Base-by-base conservation (phyloP, 805 yeast species). In the Candida hungchunana region DNA sequence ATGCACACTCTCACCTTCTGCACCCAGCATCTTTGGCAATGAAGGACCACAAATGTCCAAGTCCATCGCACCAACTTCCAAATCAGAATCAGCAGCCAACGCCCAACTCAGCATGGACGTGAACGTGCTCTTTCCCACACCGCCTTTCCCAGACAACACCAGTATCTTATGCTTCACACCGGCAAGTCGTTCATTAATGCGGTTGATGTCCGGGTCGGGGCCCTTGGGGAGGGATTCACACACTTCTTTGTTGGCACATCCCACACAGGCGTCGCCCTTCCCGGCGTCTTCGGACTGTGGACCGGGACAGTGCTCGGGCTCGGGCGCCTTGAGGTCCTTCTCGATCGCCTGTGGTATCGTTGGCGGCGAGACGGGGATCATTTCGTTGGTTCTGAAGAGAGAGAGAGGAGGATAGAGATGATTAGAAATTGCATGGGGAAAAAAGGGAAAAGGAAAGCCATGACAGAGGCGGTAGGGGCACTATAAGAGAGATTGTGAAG, bases 241-340 rank as follows among this genome's bases (percentile, higher is more conserved):
- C 5, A 90, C 83, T 29, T 71, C 77, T 60, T 93, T 88, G 62
- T 93, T 93, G 12, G 97, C 94, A 64, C 99, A 93, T 9, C 97
- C 96, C 7, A 66, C 72, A 56, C 99, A 93, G 10, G 97, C 95
- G 54, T 86, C 96, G 3, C 86, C 89, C 50, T 82, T 77, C 7
- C 99, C 99, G 2, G 99, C 98, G 35, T 64, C 62, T 48, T 88
- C 97, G 3, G 95, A 82, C 55, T 90, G 96, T 2, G 97, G 95
- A 1, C 98, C 99, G 0, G 98, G 98, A 64, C 99, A 93, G 60
- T 93, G 97, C 55, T 88, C 97, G 1, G 98, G 97, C 53, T 82
- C 94, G 1, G 93, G 88, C 1, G 79, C 85, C 37, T 68, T 66
- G 18, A 73, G 45, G 28, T 51, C 44, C 24, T 46, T 40, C 4